A percentile compares a stretch with the other conserved stretches of the same genome.
Conservation (phyloP, 495 filamentous ascomycete genomes). For the Astrocystis sublimbata region DNA sequence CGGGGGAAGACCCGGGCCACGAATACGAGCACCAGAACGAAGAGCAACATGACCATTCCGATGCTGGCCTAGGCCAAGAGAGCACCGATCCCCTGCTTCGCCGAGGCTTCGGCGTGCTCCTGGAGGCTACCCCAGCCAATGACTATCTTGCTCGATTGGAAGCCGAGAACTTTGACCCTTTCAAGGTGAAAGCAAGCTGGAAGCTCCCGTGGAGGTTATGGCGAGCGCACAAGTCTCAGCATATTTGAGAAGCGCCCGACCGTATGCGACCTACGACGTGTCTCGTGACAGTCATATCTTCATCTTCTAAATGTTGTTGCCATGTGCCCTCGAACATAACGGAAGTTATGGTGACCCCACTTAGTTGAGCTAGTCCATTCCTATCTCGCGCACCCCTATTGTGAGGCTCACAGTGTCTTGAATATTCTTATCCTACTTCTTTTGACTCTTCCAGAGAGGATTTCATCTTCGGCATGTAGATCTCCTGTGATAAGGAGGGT, state of each 20-base stretch:
- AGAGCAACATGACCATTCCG: constrained; percentile 68
- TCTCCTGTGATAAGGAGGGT: too few species aligned
- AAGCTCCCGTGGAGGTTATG: constrained; percentile 85
- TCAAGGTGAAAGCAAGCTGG: constrained; percentile 75
- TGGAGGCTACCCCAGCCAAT: constrained; percentile 75
- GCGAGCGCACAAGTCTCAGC: constrained; percentile 62
- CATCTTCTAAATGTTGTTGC: too few species aligned
- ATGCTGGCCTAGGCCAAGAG: constrained; percentile 26
- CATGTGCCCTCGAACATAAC: too few species aligned
- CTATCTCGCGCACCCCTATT: too few species aligned
- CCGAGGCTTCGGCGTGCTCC: constrained; percentile 71
- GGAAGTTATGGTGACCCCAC: too few species aligned
- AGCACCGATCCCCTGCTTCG: constrained; percentile 53
- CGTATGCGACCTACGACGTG: too few species aligned
- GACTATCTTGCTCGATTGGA: constrained; percentile 79
- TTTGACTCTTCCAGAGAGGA: too few species aligned
- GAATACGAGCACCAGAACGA: constrained; percentile 84
- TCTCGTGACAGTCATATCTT: too few species aligned
- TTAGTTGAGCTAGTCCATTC: too few species aligned
- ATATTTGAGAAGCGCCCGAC: constrained; percentile 41
- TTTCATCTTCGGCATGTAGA: too few species aligned
- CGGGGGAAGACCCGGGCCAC: constrained; percentile 73
- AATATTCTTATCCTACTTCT: too few species aligned
- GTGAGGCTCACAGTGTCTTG: too few species aligned
- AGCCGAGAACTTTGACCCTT: constrained; percentile 74